Base-by-base conservation (phyloP, 1,139 yeast species). In the Nakaseomyces uthaithaninus region DNA sequence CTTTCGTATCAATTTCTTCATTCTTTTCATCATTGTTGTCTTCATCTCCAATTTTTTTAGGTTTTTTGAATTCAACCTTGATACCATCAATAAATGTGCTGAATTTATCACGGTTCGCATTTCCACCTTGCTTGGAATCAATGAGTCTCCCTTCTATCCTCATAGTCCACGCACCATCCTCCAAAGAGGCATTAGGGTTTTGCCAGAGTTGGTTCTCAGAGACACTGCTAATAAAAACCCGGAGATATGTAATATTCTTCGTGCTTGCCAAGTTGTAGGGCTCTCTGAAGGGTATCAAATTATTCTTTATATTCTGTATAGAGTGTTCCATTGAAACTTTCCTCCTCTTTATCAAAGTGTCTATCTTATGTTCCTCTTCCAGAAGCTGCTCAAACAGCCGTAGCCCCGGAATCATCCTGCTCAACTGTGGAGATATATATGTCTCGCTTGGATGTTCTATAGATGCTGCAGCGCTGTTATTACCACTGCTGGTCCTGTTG, bases 171-270 rank as follows among this genome's bases (percentile, higher is more conserved):
- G 75, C 48, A 4, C 54, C 38, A 33, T 35, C 36, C 15, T 36
- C 30, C 25, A 39, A 37, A 49, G 45, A 53, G 56, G 51, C 58
- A 60, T 50, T 39, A 19, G 49, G 28, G 33, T 47, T 17, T 58
- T 89, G 97, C 98, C 98, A 91, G 36, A 93, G 86, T 64, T 91
- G 97, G 59, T 85, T 84, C 47, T 79, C 83, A 33, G 82, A 70
- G 2, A 86, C 80, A 59, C 85, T 87, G 53, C 91, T 86, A 24
- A 93, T 68, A 57, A 81, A 91, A 18, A 91, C 74, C 44, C 98
- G 74, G 54, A 91, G 69, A 3, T 80, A 74, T 46, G 75, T 67
- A 57, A 73, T 68, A 53, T 70, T 65, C 49, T 72, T 66, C 46
- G 64, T 61, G 17, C 44, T 44, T 23, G 44, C 61, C 61, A 61